Evolutionary conservation across 768 basidiomycete genomes (phyloP), one percentile per base, ranked within the genome.

Genomic region (Filobasidium wieringae): DNA sequence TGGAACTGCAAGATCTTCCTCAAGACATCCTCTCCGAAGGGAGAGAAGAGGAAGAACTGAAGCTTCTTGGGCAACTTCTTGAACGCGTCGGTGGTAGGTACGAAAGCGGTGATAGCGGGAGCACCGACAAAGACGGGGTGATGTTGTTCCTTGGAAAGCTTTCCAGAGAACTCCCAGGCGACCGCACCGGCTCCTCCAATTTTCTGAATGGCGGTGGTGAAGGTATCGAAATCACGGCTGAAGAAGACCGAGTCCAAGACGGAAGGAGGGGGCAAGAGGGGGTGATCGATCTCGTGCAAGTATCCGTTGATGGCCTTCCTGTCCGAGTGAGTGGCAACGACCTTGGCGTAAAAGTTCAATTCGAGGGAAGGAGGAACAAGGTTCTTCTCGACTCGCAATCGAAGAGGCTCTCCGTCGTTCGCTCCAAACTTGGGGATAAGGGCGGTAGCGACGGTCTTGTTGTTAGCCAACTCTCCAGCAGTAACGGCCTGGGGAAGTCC

Each of bases 1-100:
- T 85, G 83, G 70, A 78, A 84, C 43, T 80, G 73, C 14, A 85
- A 64, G 19, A 84, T 57, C 69, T 82, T 83, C 61, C 74, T 77
- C 52, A 84, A 60, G 11, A 72, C 78, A 19, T 63, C 68, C 31
- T 75, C 72, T 7, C 83, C 83, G 55, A 81, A 79, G 0, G 81
- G 80, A 4, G 82, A 83, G 71, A 84, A 83, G 51, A 84, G 73
- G 77, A 77, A 84, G 27, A 77, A 63, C 58, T 74, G 75, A 24
- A 84, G 76, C 51, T 77, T 78, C n/a, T 57, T 64, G 0, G 83
- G 83, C 15, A 84, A 76, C 15, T 64, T 67, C 27, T 75, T 47
- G 66, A 73, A 74, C 7, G 73, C 74, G 9, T 55, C 51, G 62
- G 74, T 74, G 62, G 64, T 69, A 4, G 74, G 74, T 5, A 69